A percentile compares a stretch with the other conserved stretches of the same genome.
Conservation (phyloP, 2,329 filamentous ascomycete genomes). For the Exophiala aquamarina region DNA sequence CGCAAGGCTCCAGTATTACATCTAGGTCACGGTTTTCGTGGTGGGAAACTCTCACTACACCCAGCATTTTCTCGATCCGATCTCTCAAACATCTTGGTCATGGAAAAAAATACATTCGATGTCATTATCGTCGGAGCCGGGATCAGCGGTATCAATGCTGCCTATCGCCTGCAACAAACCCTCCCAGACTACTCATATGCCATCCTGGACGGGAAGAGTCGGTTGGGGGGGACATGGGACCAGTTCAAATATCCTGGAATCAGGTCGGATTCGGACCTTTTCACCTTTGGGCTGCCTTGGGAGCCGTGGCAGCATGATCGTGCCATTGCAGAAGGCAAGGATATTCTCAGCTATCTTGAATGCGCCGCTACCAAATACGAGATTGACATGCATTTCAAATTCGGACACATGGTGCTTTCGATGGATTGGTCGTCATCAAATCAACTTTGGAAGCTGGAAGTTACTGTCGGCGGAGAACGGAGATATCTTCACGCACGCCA, state of each 20-base stretch:
- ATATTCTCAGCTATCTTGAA: conserved; percentile 57
- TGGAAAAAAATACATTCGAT: conserved; percentile 41
- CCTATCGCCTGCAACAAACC: conserved; percentile 65
- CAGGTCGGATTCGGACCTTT: conserved; percentile 62
- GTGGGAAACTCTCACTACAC: too few relatives aligned
- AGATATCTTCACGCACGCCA: conserved; percentile 41
- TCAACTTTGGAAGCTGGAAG: conserved; percentile 43
- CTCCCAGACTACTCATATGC: conserved; percentile 60
- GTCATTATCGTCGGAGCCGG: conserved; percentile 70
- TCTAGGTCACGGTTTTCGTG: too few relatives aligned
- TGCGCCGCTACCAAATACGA: conserved; percentile 51
- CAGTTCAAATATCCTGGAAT: conserved; percentile 72
- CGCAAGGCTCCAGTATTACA: too few relatives aligned
- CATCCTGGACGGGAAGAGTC: conserved; percentile 66
- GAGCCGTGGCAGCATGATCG: conserved; percentile 62
- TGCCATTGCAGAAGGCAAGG: conserved; percentile 52
- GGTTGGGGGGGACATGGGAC: conserved; percentile 76
- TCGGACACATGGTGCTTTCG: conserved; percentile 48
- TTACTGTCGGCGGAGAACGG: conserved; percentile 29
- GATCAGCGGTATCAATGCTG: conserved; percentile 73
- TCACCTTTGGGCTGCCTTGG: conserved; percentile 68
- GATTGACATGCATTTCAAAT: conserved; percentile 59
- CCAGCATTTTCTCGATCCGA: too few relatives aligned
- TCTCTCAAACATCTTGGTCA: too few relatives aligned
- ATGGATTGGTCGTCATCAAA: conserved; percentile 55